Base-by-base conservation (phyloP, 495 filamentous ascomycete genomes). In the Thozetella sp. region DNA sequence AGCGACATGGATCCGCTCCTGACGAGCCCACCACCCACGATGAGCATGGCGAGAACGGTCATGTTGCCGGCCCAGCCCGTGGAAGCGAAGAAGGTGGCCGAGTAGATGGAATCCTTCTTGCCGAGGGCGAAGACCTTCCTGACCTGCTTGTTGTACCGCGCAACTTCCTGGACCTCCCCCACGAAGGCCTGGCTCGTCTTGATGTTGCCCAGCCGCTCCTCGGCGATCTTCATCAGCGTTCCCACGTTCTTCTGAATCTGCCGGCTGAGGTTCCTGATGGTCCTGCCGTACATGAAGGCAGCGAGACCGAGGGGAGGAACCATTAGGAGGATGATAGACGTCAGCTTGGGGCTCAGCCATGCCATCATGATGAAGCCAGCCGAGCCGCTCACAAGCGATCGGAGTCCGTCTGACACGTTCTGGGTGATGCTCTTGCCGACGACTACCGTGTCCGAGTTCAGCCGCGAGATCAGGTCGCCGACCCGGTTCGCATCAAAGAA, bases 401-500 rank as follows among this genome's bases (percentile, higher is more conserved):
- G 87, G 25, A 98, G 78, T 13, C 95, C 95, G 75, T 99, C 95
- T 1, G 93, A 97, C 46, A 99, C 77, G 68, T 99, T 99, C 64
- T 98, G 95, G 11, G 96, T 98, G 65, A 99, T 96, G 72, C 92
- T 96, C 77, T 99, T 99, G 63, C 93, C 95, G 27, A 98, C 94
- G 63, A 99, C 93, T 63, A 98, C 90, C 1, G 95, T 97, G 69
- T 99, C 95, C 10, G 93, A 97, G 65, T 93, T 92, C 22, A 99
- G 87, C 15, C 95, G 87, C 51, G 94, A 97, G 65, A 98, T 97
- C 64, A 99, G 76, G 69, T 99, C 95, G 63, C 95, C 95, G 37
- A 97, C 93, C 20, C 96, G 84, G 76, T 99, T 99, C 37, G 95
- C 95, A 70, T 99, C 95, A 70, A 98, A 99, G 79, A 99, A 99